Percentiles rank a stretch among this genome's conserved stretches.
Conservation (phyloP, 257 asterid species). For the Misopates orontium region DNA sequence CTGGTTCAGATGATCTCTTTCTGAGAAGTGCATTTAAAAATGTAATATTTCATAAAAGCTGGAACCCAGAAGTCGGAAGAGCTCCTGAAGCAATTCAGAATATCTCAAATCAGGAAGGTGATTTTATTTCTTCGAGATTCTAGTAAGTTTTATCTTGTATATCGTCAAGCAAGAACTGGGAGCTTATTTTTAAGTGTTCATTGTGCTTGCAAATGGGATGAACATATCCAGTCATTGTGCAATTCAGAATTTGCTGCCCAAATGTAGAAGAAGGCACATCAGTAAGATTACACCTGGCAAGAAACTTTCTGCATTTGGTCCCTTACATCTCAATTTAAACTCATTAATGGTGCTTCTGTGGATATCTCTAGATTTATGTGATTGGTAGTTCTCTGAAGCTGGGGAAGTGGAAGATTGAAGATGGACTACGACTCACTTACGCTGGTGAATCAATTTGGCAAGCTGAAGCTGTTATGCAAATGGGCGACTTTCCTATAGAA, state of each 20-base stretch:
- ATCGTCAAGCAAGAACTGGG: constrained; percentile 1
- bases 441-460: constrained; percentile 82
- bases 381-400: constrained; percentile 72
- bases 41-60: constrained; percentile 64
- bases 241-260: constrained; percentile 87
- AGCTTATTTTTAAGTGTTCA: constrained; percentile 21
- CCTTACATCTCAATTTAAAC: constrained; percentile 6
- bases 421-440: constrained; percentile 64
- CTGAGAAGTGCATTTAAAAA: constrained; percentile 89
- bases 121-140: constrained; percentile 21
- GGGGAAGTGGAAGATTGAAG: constrained; percentile 81
- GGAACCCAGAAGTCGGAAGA: constrained; percentile 46
- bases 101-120: constrained; percentile 56
- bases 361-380: constrained; percentile 59
- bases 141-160: constrained; percentile 8
- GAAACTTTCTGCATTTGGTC: constrained; percentile 11
- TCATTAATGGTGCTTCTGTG: constrained; percentile 19
- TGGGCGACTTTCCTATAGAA: constrained; percentile 82
- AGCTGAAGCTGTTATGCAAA: constrained; percentile 65
- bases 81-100: constrained; percentile 44
- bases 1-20: constrained; percentile 78
- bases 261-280: constrained; percentile 67
- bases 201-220: constrained; percentile 22
- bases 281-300: constrained; percentile 45
- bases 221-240: constrained; percentile 71